Conservation (phyloP, 192 early-diverging fungal species). For the Linnemannia zychae region DNA sequence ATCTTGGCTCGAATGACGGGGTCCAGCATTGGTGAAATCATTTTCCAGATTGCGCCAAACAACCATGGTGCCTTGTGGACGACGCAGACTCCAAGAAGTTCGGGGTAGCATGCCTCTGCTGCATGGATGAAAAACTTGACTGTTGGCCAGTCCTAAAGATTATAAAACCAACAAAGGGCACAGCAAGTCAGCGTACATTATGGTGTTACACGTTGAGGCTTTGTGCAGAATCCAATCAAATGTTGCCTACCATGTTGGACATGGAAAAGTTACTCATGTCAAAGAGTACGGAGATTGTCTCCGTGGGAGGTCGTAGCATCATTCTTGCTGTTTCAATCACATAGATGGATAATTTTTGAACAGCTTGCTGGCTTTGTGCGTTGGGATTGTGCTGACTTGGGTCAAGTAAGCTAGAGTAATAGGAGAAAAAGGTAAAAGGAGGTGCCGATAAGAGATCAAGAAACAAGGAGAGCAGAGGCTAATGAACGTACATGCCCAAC, state of each 20-base stretch:
- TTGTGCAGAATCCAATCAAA: too few relatives aligned
- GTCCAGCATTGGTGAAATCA: conserved; percentile 86
- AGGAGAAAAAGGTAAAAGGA: conserved; percentile 11
- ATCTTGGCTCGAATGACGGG: conserved; percentile 91
- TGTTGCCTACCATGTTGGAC: conserved; percentile 70
- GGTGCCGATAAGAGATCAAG: neutral
- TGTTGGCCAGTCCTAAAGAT: conserved; percentile 73
- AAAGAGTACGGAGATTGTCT: conserved; percentile 82
- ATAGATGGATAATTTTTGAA: conserved; percentile 76
- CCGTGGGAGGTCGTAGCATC: conserved; percentile 69
- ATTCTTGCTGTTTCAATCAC: conserved; percentile 77
- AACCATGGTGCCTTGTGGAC: conserved; percentile 92
- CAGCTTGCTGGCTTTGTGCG: conserved; percentile 69
- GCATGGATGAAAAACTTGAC: conserved; percentile 80
- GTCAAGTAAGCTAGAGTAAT: conserved; percentile 53
- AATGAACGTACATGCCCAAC: neutral
- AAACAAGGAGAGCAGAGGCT: neutral
- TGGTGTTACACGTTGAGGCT: neutral
- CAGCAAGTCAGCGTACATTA: neutral
- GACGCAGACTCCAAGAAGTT: conserved; percentile 81
- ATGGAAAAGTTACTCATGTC: conserved; percentile 84
- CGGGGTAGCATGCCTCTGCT: conserved; percentile 90
- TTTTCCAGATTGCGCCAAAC: conserved; percentile 81
- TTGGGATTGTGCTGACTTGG: conserved; percentile 60
- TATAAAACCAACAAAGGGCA: neutral